These are phyloP conservation scores for Jacaranda mimosifolia DNA, from an alignment of 257 asterid genomes.

Conservation along the genomic window DNA sequence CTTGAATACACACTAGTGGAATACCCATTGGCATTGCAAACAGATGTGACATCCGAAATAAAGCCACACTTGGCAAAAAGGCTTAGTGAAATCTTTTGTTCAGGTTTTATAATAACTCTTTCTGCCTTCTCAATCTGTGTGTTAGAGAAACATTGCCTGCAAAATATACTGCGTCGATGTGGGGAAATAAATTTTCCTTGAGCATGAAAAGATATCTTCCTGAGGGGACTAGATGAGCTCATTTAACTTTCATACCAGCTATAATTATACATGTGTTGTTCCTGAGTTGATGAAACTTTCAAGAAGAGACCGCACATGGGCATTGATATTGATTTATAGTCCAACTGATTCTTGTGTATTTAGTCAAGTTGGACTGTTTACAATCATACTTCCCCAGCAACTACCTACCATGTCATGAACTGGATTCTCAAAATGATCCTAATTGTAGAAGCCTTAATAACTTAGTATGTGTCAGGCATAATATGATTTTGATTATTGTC, in stretches of 20 bases:
- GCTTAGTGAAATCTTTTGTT: conserved; percentile 81
- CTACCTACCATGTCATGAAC: background rate
- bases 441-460: background rate
- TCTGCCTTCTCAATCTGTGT: conserved; percentile 18
- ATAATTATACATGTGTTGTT: background rate
- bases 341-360: background rate
- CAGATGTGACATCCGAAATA: conserved; percentile 61
- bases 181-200: too few relatives aligned
- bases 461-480: conserved; percentile 11
- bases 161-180: too few relatives aligned
- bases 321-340: background rate
- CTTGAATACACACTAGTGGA: conserved; percentile 59
- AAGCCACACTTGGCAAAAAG: conserved; percentile 63
- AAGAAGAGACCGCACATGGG: background rate
- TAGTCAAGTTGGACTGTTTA: background rate
- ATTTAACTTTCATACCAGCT: background rate
- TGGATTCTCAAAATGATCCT: conserved; percentile 5
- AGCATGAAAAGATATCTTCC: background rate
- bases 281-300: conserved; percentile 13
- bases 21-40: conserved; percentile 74
- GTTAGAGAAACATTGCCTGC: background rate
- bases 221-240: conserved; percentile 4
- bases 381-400: background rate
- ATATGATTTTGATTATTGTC: conserved; percentile 36
- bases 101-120: conserved; percentile 57